Conservation (phyloP, 345 rosid species). For the Anacardium occidentale region DNA sequence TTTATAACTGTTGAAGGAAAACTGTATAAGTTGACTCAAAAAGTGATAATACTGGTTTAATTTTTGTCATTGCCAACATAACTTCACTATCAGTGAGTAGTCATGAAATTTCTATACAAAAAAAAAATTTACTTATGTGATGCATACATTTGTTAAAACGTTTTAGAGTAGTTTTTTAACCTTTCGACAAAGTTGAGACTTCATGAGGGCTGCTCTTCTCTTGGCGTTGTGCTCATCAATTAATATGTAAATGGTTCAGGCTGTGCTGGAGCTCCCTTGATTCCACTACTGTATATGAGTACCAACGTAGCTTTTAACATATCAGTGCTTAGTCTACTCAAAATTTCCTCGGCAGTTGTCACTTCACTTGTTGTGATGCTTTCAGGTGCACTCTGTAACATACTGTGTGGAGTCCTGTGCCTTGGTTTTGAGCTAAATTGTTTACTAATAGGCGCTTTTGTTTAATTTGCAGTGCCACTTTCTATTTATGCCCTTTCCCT, state of each 20-base stretch:
- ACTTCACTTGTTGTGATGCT: slow-evolving; percentile 63
- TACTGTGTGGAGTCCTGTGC: slow-evolving; percentile 2
- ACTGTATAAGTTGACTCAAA: background rate
- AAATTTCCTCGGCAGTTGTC: slow-evolving; percentile 73
- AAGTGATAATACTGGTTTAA: background rate
- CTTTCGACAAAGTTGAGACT: background rate
- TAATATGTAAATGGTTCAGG: slow-evolving; percentile 35
- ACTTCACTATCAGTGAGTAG: background rate
- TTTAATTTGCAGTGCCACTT: slow-evolving; percentile 56
- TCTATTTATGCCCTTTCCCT: slow-evolving; percentile 66
- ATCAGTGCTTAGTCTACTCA: slow-evolving; percentile 64
- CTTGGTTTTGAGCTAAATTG: background rate
- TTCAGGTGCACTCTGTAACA: slow-evolving; percentile 49
- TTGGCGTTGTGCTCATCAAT: background rate
- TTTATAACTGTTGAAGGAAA: background rate
- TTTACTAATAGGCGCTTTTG: slow-evolving; percentile 5
- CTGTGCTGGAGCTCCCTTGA: slow-evolving; percentile 74
- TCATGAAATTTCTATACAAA: background rate
- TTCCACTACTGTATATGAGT: slow-evolving; percentile 67
- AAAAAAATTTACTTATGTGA: background rate
- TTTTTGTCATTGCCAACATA: background rate
- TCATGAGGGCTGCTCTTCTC: background rate
- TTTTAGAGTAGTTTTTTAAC: background rate
- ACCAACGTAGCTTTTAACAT: slow-evolving; percentile 77
- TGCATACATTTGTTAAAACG: background rate